Percentiles rank a stretch among this genome's conserved stretches.
phyloP scores from a whole-genome alignment of 345 rosid species.

The Conringia planisiliqua region DNA sequence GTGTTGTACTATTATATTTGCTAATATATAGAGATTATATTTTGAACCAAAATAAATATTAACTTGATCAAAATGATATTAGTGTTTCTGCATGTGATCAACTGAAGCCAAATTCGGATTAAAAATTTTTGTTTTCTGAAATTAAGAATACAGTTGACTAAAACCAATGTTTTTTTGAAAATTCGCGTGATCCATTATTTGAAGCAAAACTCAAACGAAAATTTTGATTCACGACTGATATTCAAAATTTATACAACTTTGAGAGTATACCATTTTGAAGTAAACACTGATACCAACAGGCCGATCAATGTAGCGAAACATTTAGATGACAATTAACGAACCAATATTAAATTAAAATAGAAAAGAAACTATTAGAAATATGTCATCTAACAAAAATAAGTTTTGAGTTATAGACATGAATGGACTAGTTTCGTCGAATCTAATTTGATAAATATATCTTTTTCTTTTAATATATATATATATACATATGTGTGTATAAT shows the following conservation, averaged over 20 bases:
- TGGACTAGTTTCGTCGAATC: conserved; percentile 15
- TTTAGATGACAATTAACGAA: not conserved
- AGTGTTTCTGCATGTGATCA: not conserved
- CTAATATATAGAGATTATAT: no score
- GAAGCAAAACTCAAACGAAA: not conserved
- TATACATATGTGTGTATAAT: not conserved
- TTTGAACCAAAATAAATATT: no score
- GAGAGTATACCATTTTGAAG: not conserved
- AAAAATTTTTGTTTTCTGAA: no score
- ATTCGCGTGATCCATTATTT: not conserved
- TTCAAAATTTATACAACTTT: not conserved
- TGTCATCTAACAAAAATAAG: not conserved
- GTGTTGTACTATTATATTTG: not conserved
- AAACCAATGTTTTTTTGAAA: not conserved
- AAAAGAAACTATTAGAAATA: not conserved
- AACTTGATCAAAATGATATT: no score
- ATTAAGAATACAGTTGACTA: not conserved
- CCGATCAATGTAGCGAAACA: not conserved
- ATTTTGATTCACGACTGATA: not conserved
- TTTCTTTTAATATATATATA: not conserved
- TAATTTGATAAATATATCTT: not conserved
- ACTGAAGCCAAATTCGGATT: not conserved
- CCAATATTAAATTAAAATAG: not conserved
- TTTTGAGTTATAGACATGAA: not conserved
- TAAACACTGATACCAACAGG: not conserved